Percentiles rank a stretch among this genome's conserved stretches.
phyloP scores from a whole-genome alignment of 139 green algal species.

The Chlorella sp. region DNA sequence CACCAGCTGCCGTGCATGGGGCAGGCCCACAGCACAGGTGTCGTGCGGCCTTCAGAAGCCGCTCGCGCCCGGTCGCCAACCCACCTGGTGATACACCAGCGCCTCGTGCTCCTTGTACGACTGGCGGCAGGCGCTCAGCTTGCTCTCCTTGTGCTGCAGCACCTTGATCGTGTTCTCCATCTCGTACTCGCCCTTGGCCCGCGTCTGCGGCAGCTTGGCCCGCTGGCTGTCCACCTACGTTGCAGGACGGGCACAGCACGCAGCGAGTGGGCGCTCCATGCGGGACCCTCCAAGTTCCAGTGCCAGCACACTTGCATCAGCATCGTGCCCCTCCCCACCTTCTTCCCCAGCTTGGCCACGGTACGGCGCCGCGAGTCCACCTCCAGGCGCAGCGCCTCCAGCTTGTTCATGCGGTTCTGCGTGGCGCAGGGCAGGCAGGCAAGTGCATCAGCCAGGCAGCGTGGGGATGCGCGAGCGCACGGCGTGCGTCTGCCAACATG shows the following conservation, averaged over 20 bases:
- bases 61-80: too few species aligned
- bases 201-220: conserved; percentile 48
- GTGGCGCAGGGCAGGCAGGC: conserved; percentile 3
- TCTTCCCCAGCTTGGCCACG: conserved; percentile 65
- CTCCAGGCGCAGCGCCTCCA: conserved; percentile 82
- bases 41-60: too few species aligned
- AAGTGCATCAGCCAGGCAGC: background rate
- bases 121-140: conserved; percentile 68
- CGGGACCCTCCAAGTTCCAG: too few species aligned
- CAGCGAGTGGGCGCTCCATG: too few species aligned
- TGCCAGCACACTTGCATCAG: too few species aligned
- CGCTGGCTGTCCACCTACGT: conserved; percentile 52
- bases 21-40: too few species aligned
- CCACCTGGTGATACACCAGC: conserved; percentile 82
- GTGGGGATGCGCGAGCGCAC: background rate
- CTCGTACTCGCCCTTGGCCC: conserved; percentile 66
- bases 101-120: conserved; percentile 81
- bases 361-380: conserved; percentile 83
- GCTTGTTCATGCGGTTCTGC: conserved; percentile 74
- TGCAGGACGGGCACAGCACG: background rate
- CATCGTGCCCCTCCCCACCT: background rate
- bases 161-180: conserved; percentile 70
- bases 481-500: background rate
- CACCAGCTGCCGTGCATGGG: too few species aligned
- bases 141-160: conserved; percentile 80